phyloP scores from a whole-genome alignment of 352 stramenopile species.

The Phytophthora vignae region DNA sequence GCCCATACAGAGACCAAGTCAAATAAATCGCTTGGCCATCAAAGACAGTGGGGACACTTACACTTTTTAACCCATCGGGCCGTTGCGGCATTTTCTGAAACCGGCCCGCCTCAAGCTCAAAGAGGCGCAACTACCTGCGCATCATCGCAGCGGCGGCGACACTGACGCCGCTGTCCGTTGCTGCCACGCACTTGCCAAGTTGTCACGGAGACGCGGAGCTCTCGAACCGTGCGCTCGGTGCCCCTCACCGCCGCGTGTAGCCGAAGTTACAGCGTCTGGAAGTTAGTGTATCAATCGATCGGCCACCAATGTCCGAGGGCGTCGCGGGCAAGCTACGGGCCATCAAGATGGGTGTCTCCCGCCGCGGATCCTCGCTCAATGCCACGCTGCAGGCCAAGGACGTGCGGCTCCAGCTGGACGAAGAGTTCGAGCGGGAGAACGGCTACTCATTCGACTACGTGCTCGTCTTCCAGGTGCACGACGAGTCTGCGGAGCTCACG shows the following conservation, averaged over 20 bases:
- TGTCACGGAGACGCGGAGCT: conserved; percentile 1
- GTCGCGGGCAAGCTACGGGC: conserved; percentile 51
- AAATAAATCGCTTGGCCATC: neutral
- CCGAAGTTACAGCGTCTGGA: conserved; percentile 7
- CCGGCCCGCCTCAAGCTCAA: conserved; percentile 17
- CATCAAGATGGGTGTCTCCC: conserved; percentile 71
- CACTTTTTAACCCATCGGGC: conserved; percentile 12
- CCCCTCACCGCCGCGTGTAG: conserved; percentile 11
- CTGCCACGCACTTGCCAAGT: conserved; percentile 17
- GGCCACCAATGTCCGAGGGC: conserved; percentile 28
- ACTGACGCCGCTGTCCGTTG: conserved; percentile 20
- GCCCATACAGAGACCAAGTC: neutral
- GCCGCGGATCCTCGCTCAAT: conserved; percentile 73
- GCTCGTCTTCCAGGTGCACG: conserved; percentile 85
- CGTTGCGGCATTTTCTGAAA: conserved; percentile 7
- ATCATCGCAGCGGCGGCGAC: conserved; percentile 15
- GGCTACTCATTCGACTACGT: conserved; percentile 87
- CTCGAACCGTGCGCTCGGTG: conserved; percentile 10
- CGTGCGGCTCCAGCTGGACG: conserved; percentile 67
- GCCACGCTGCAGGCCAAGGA: conserved; percentile 68
- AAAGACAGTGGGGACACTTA: conserved; percentile 5
- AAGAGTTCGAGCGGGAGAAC: conserved; percentile 67
- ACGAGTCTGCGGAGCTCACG: conserved; percentile 64
- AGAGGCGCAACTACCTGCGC: conserved; percentile 2
- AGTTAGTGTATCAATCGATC: conserved; percentile 12